Evolutionary conservation across 441 rosid species (phyloP), one percentile per base, ranked within the genome.

Genomic region (Brassica hybrid): DNA sequence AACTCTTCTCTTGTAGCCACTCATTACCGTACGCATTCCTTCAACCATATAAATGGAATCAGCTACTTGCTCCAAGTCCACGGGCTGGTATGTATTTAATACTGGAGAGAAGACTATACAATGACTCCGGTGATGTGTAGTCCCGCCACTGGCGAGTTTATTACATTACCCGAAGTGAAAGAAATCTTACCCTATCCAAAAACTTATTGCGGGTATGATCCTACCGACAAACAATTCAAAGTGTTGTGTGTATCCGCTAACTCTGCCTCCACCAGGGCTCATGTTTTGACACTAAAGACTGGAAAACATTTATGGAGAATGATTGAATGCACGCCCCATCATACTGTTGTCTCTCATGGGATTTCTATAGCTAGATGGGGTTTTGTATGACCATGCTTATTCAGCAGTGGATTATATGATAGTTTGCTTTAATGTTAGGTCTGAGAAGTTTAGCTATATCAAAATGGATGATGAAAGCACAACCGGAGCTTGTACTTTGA

Each of bases 361-460:
- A 54, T 54, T 54, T 54, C 12, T 17, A 54, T 52, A 30, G 34
- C 27, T 50, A 50, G 19, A 54, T 54, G 58, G 58, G 58, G 11
- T 54, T 54, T 54, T 54, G 58, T 17, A 54, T 54, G 7, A 54
- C 58, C 58, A 2, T 7, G 58, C 21, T 54, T 3, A 16, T 16
- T 50, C 56, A 48, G 54, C 7, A 14, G 9, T 6, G 19, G 58
- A 2, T 14, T 16, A 6, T 16, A 54, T 50, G 56, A 50, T 54
- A 54, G 58, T 54, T 54, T 54, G 23, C 58, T 54, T 54, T 54
- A 18, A 54, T 16, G 58, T 54, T 54, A 54, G 58, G 11, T 54
- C 21, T 54, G 58, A 54, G 58, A 54, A 54, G 21, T 52, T 52
- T 7, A 52, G 19, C 58, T 52, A 6, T 52, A 52, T 52, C 21